These are phyloP conservation scores for Penicilliopsis zonata DNA, from an alignment of 495 filamentous ascomycete species.

Conservation along the genomic window DNA sequence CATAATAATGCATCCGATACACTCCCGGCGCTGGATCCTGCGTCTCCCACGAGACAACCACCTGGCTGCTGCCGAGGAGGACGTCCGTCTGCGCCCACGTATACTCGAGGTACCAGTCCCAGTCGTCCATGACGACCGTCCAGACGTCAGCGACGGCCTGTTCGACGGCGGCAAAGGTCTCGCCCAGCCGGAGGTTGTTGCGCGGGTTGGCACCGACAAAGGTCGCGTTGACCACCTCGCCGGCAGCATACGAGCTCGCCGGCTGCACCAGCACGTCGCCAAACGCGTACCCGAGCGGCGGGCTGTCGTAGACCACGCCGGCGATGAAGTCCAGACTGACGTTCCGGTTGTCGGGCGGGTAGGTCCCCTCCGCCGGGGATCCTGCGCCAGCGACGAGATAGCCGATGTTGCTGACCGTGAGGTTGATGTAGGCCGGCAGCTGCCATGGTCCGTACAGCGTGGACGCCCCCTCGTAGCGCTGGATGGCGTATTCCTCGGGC, in stretches of 20 bases:
- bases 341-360: constrained; percentile 75
- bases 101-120: constrained; percentile 72
- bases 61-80: constrained; percentile 67
- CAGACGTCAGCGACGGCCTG: constrained; percentile 40
- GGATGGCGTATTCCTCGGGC: constrained; percentile 78
- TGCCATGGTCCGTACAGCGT: constrained; percentile 92
- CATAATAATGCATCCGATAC: constrained; percentile 79
- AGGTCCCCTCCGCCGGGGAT: constrained; percentile 40
- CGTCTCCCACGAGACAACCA: constrained; percentile 68
- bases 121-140: constrained; percentile 56
- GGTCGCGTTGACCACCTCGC: constrained; percentile 44
- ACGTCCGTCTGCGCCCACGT: constrained; percentile 65
- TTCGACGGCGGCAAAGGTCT: constrained; percentile 74
- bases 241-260: constrained; percentile 37
- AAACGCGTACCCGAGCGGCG: constrained; percentile 59
- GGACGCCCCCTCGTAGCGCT: constrained; percentile 91
- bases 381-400: constrained; percentile 43
- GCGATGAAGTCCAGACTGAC: constrained; percentile 70
- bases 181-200: constrained; percentile 71
- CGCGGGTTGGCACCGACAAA: constrained; percentile 89
- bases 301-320: constrained; percentile 62
- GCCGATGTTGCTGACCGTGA: constrained; percentile 60
- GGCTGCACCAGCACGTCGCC: constrained; percentile 51
- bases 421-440: constrained; percentile 79
- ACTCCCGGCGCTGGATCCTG: constrained; percentile 47